These are phyloP conservation scores for Raffaelea deltoideospora DNA, from an alignment of 2,329 filamentous ascomycete genomes.

Conservation along the genomic window DNA sequence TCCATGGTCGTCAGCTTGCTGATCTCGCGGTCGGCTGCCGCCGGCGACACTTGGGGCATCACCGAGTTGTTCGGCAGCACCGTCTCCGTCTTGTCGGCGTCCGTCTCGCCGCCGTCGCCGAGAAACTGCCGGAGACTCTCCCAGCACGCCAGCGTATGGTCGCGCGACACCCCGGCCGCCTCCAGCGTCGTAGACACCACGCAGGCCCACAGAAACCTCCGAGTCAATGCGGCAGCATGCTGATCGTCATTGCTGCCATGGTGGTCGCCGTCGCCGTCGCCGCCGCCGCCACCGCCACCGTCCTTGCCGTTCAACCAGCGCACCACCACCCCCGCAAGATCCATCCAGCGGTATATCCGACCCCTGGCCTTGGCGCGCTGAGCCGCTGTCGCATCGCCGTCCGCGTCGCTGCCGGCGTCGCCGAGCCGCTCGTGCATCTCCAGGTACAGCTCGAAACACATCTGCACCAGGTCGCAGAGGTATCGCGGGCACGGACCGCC, in stretches of 20 bases:
- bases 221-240: too few relatives aligned
- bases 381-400: slow-evolving; percentile 34
- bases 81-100: slow-evolving; percentile 24
- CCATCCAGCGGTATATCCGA: slow-evolving; percentile 35
- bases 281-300: background rate
- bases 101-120: slow-evolving; percentile 15
- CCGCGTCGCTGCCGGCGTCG: slow-evolving; percentile 39
- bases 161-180: slow-evolving; percentile 26
- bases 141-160: slow-evolving; percentile 44
- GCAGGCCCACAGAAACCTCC: background rate
- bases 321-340: slow-evolving; percentile 31
- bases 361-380: slow-evolving; percentile 33
- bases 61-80: slow-evolving; percentile 69
- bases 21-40: slow-evolving; percentile 79
- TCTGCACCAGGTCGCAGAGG: slow-evolving; percentile 33
- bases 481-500: slow-evolving; percentile 10
- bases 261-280: slow-evolving; percentile 21
- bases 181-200: background rate
- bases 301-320: slow-evolving; percentile 16
- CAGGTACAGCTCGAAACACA: slow-evolving; percentile 46
- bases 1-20: slow-evolving; percentile 90
- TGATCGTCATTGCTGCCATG: too few relatives aligned
- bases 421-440: slow-evolving; percentile 45
- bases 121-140: slow-evolving; percentile 40
- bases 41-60: slow-evolving; percentile 72